These are phyloP conservation scores for Aquilaria agallochum DNA, from an alignment of 441 rosid genomes.

Conservation along the genomic window DNA sequence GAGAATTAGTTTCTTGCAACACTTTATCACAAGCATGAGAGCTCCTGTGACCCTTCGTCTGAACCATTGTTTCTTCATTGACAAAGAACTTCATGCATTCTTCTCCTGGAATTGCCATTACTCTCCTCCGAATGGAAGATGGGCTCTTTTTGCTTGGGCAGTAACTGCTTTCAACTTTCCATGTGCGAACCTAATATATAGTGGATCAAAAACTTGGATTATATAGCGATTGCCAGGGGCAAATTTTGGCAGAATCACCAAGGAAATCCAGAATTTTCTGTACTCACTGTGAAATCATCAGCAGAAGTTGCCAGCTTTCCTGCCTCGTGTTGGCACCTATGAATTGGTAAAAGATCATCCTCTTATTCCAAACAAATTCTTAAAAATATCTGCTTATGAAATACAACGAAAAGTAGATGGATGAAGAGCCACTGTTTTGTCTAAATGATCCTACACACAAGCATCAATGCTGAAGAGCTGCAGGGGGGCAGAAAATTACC, in stretches of 20 bases:
- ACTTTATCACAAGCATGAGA: conserved; percentile 20
- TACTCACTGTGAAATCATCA: conserved; percentile 77
- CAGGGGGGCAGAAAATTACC: conserved; percentile 37
- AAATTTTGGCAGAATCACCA: not conserved
- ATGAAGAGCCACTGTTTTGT: no score
- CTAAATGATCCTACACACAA: no score
- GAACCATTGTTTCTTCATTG: conserved; percentile 28
- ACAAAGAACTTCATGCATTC: conserved; percentile 35
- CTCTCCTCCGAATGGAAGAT: conserved; percentile 57
- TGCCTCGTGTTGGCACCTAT: conserved; percentile 60
- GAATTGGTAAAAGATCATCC: conserved; percentile 1
- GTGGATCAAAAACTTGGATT: conserved; percentile 5
- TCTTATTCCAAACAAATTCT: not conserved
- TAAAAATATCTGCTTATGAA: not conserved
- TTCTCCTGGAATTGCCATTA: conserved; percentile 51
- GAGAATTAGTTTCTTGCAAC: conserved; percentile 19
- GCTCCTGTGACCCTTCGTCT: conserved; percentile 23
- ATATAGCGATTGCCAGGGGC: not conserved
- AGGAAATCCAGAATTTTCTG: not conserved
- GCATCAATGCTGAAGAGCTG: no score
- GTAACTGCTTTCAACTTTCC: conserved; percentile 51
- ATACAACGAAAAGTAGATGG: not conserved
- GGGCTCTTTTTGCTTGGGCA: conserved; percentile 34
- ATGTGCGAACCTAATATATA: conserved; percentile 56
- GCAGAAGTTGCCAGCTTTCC: conserved; percentile 76